Percentiles rank a stretch among this genome's conserved stretches.
phyloP scores from a whole-genome alignment of 352 stramenopile genomes.

The Pythium sp. region DNA sequence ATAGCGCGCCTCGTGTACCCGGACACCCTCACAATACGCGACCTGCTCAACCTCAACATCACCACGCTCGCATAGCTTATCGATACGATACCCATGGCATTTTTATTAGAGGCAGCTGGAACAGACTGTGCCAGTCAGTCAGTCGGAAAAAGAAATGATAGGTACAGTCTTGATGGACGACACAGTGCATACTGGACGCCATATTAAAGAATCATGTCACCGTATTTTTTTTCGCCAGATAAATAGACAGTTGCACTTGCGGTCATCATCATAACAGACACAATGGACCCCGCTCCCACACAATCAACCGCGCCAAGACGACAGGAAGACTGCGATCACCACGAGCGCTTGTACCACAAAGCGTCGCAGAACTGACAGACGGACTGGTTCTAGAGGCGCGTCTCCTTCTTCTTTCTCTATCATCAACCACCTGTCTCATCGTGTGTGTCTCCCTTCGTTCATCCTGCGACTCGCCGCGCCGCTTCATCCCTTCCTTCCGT shows the following conservation, averaged over 20 bases:
- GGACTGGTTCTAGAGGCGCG: not conserved
- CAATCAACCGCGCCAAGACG: not conserved
- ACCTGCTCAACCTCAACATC: slow-evolving; percentile 12
- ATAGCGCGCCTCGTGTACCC: slow-evolving; percentile 10
- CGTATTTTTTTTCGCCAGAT: slow-evolving; percentile 4
- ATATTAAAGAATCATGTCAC: slow-evolving; percentile 3
- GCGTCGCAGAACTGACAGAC: not conserved
- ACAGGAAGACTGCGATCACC: not conserved
- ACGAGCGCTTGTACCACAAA: not conserved
- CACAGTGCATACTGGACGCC: not conserved
- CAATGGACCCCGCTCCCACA: slow-evolving; percentile 1
- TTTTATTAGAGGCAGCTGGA: not conserved
- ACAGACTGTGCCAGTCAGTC: not conserved
- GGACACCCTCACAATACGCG: not conserved
- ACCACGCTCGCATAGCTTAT: not conserved
- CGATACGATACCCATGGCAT: not conserved
- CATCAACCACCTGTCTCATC: not conserved
- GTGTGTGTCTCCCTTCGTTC: not conserved
- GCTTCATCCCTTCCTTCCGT: not conserved
- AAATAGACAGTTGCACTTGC: slow-evolving; percentile 5
- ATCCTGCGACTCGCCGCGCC: not conserved
- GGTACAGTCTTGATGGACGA: not conserved
- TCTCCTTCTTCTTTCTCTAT: not conserved
- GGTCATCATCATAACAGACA: not conserved
- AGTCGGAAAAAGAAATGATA: not conserved